phyloP scores from a whole-genome alignment of 2,329 filamentous ascomycete genomes.

The Talaromyces islandicus region DNA sequence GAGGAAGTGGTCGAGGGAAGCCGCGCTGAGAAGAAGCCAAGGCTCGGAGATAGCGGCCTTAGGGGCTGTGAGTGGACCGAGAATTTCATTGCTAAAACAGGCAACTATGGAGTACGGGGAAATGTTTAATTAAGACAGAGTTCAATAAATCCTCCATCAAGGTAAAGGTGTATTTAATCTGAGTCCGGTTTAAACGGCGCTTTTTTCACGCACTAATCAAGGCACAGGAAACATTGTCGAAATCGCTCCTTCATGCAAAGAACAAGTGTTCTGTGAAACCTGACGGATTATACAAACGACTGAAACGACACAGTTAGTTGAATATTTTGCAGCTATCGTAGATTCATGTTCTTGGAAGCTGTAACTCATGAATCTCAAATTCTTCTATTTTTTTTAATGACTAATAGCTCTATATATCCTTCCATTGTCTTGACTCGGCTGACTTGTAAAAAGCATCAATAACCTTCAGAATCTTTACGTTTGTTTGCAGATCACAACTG shows the following conservation, averaged over 20 bases:
- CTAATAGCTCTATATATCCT: conserved; percentile 8
- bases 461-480: conserved; percentile 13
- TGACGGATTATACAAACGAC: neutral
- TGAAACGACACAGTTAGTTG: neutral
- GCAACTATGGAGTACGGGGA: too few relatives aligned
- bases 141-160: too few relatives aligned
- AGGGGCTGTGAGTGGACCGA: neutral
- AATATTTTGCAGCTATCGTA: neutral
- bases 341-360: neutral
- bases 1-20: neutral
- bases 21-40: neutral
- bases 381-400: neutral
- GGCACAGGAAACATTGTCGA: too few relatives aligned
- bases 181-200: too few relatives aligned
- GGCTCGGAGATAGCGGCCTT: neutral
- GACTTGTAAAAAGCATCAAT: conserved; percentile 16
- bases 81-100: neutral
- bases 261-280: neutral
- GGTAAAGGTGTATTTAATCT: too few relatives aligned
- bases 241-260: too few relatives aligned
- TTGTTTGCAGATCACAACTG: conserved; percentile 13
- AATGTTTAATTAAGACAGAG: too few relatives aligned
- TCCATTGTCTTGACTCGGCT: conserved; percentile 12
- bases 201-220: too few relatives aligned
- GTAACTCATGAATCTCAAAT: neutral